Percentiles rank a stretch among this genome's conserved stretches.
These are phyloP conservation scores for Cutaneotrichosporon mucoides DNA, from an alignment of 1,284 basidiomycete genomes.

Conservation along the genomic window DNA sequence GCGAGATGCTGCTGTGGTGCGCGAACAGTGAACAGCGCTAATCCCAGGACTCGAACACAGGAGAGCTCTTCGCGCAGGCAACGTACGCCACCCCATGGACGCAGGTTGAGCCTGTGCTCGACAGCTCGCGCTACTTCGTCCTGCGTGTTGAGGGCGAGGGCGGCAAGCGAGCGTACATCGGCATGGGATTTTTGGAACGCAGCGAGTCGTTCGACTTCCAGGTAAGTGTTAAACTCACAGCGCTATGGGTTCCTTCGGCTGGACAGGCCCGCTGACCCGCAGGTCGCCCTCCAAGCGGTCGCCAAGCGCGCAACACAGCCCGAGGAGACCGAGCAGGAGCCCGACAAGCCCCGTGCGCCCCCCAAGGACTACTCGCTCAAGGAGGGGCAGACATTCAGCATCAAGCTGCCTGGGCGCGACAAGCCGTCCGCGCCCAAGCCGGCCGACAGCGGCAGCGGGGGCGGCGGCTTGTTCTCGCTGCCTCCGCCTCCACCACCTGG, in stretches of 20 bases:
- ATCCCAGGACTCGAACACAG: constrained; percentile 39
- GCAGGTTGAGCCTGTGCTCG: constrained; percentile 88
- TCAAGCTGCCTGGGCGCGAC: constrained; percentile 70
- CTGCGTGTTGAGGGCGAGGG: constrained; percentile 76
- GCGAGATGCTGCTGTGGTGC: no score
- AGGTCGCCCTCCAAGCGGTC: constrained; percentile 90
- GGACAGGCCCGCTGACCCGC: background rate
- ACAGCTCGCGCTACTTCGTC: constrained; percentile 95
- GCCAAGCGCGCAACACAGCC: constrained; percentile 63
- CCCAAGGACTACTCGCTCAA: constrained; percentile 95
- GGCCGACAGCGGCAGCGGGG: background rate
- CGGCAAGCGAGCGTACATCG: constrained; percentile 84
- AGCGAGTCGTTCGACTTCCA: constrained; percentile 87
- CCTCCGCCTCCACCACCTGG: constrained; percentile 46
- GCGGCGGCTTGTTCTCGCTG: constrained; percentile 35
- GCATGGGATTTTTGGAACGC: constrained; percentile 87
- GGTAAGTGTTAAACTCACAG: constrained; percentile 19
- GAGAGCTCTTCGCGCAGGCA: constrained; percentile 74
- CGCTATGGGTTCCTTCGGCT: no score
- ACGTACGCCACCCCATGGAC: constrained; percentile 72
- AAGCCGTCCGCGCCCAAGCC: constrained; percentile 17
- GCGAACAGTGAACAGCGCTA: background rate
- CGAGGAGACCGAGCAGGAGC: constrained; percentile 20
- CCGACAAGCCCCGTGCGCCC: constrained; percentile 60
- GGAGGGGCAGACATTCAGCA: constrained; percentile 92